Conservation (phyloP, 306 rosid species). For the Cercis canadensis region DNA sequence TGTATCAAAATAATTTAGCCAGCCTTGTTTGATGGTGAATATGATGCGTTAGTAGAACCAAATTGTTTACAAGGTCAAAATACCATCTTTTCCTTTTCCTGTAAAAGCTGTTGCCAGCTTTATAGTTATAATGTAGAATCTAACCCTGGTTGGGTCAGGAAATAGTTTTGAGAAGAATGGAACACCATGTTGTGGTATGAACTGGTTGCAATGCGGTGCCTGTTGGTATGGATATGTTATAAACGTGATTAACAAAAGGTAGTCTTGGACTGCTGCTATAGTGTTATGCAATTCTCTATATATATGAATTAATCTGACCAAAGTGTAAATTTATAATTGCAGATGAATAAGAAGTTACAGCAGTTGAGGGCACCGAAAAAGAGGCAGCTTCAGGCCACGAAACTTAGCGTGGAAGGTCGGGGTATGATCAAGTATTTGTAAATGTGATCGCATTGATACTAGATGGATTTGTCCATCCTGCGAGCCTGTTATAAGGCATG, state of each 20-base stretch:
- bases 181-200: no score
- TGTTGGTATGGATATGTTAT: neutral
- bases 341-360: slow-evolving; percentile 98
- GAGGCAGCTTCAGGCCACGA: slow-evolving; percentile 96
- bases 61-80: no score
- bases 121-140: neutral
- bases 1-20: neutral
- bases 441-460: neutral
- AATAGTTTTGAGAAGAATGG: neutral
- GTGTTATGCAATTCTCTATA: neutral
- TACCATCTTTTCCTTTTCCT: neutral
- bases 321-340: slow-evolving; percentile 32
- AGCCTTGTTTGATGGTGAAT: neutral
- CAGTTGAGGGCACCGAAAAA: slow-evolving; percentile 95
- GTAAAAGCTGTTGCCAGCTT: neutral
- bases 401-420: slow-evolving; percentile 95
- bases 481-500: neutral
- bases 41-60: neutral
- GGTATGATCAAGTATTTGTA: slow-evolving; percentile 90
- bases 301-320: neutral
- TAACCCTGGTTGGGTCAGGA: neutral
- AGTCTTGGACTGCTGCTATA: neutral
- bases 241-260: neutral
- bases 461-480: slow-evolving; percentile 19
- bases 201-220: neutral